Percentiles rank a stretch among this genome's conserved stretches.
These are phyloP conservation scores for Vitis hybrid DNA, from an alignment of 177 flowering plant species.

Conservation along the genomic window DNA sequence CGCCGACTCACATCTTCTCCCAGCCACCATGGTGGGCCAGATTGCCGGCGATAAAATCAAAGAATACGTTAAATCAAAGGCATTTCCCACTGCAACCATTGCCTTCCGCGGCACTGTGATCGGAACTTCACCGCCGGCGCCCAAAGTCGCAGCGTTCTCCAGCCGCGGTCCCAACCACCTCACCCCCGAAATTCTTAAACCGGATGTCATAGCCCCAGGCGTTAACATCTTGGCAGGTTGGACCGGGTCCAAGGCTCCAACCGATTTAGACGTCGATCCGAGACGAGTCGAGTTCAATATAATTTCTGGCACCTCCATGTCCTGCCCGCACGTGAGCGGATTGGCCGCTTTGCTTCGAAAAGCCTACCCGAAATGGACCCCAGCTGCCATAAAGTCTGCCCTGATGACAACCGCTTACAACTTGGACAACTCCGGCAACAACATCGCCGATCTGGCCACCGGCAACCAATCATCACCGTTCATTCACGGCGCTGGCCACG, in stretches of 20 bases:
- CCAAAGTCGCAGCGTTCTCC: conserved; percentile 80
- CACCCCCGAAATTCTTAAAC: conserved; percentile 81
- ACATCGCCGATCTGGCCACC: conserved; percentile 66
- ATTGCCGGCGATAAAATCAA: conserved; percentile 56
- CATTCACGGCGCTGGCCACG: conserved; percentile 84
- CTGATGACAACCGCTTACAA: conserved; percentile 78
- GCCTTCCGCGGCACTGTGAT: conserved; percentile 69
- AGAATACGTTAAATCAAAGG: conserved; percentile 34
- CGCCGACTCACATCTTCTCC: conserved; percentile 80
- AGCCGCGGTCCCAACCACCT: conserved; percentile 83
- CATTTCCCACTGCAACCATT: conserved; percentile 61
- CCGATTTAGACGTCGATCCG: conserved; percentile 73
- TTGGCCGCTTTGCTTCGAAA: conserved; percentile 75
- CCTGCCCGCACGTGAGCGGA: conserved; percentile 93
- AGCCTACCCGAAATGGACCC: conserved; percentile 71
- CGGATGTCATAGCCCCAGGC: conserved; percentile 93
- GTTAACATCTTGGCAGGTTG: conserved; percentile 89
- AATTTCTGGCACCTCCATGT: conserved; percentile 90
- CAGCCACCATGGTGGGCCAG: conserved; percentile 80
- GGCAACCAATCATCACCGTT: conserved; percentile 71
- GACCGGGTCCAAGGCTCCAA: conserved; percentile 73
- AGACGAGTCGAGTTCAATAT: conserved; percentile 82
- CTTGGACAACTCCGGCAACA: conserved; percentile 53
- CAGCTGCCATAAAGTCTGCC: conserved; percentile 86
- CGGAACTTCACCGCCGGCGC: conserved; percentile 65